Evolutionary conservation across 306 rosid species (phyloP), one percentile per base, ranked within the genome.

Genomic region (Castanea crenata): DNA sequence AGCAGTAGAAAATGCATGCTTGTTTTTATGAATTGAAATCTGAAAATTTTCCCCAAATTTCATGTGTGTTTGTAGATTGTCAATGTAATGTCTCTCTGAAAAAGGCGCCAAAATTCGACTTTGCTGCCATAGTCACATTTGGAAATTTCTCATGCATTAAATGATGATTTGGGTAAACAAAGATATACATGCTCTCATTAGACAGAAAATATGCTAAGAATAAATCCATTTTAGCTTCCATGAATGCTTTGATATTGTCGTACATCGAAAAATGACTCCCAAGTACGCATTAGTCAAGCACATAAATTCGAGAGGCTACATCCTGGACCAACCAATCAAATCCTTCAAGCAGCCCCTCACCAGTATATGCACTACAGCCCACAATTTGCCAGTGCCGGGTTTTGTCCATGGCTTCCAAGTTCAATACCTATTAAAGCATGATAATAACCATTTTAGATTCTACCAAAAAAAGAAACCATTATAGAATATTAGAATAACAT

Each of bases 281-380:
- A 58, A 23, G 55, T 34, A 29, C 54, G 21, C 32, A 80, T 73
- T 70, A 88, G 69, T 88, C 87, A 55, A 92, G 91, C 87, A 90
- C 83, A 80, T 94, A 92, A 75, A 92, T 90, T 84, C 94, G 88
- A 46, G 97, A 94, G 54, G 97, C 97, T 65, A 94, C 79, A 82
- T 92, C 97, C 79, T 92, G 92, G 76, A 94, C 97, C 89, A 94
- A 64, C 98, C 98, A 90, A 89, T 90, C 88, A 79, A 92, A 89
- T 23, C 94, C 98, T 84, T 88, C 90, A 18, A 94, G 91, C 82
- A 92, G 84, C 34, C 97, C 96, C 73, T 90, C 90, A 2, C 97
- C 98, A 2, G 94, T 89, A 76, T 80, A 83, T 29, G 94, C 97
- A 74, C 97, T 90, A 63, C 97, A 94, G 8, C 98, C 97, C 75